Conservation (phyloP, 805 yeast species). For the Candida pseudofarinosa region DNA sequence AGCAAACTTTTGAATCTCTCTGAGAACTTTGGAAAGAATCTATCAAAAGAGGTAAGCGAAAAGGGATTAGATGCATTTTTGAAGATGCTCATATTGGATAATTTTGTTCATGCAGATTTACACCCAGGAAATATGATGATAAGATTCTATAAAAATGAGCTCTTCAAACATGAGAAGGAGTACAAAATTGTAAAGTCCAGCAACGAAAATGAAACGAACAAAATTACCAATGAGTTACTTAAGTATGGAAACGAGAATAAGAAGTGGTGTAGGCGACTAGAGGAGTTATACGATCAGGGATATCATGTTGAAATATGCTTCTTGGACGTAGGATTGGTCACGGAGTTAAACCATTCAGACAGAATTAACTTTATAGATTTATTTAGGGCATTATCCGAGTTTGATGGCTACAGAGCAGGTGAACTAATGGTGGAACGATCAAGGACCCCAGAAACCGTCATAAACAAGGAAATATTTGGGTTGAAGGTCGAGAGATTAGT, state of each 20-base stretch:
- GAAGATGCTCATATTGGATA: conserved; percentile 88
- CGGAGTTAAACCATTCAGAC: conserved; percentile 76
- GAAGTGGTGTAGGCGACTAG: conserved; percentile 47
- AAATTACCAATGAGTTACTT: conserved; percentile 39
- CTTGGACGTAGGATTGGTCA: conserved; percentile 89
- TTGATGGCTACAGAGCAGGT: conserved; percentile 94
- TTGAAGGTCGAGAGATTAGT: conserved; percentile 82
- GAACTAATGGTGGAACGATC: conserved; percentile 94
- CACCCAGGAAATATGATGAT: conserved; percentile 96
- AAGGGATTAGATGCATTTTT: conserved; percentile 87
- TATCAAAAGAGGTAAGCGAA: conserved; percentile 70
- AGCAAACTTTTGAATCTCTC: conserved; percentile 54
- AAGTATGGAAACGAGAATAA: conserved; percentile 28
- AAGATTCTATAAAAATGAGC: conserved; percentile 54
- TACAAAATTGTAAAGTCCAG: conserved; percentile 39
- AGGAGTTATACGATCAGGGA: conserved; percentile 47
- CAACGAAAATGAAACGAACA: conserved; percentile 44
- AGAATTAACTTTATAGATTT: conserved; percentile 83
- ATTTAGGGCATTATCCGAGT: conserved; percentile 82
- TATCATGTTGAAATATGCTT: conserved; percentile 85
- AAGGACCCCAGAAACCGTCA: conserved; percentile 88
- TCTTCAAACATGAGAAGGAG: conserved; percentile 39
- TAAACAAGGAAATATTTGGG: conserved; percentile 81
- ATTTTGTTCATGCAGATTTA: conserved; percentile 92
- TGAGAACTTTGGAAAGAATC: conserved; percentile 40